These are phyloP conservation scores for Brassica nigra DNA, from an alignment of 345 rosid genomes.

Conservation along the genomic window DNA sequence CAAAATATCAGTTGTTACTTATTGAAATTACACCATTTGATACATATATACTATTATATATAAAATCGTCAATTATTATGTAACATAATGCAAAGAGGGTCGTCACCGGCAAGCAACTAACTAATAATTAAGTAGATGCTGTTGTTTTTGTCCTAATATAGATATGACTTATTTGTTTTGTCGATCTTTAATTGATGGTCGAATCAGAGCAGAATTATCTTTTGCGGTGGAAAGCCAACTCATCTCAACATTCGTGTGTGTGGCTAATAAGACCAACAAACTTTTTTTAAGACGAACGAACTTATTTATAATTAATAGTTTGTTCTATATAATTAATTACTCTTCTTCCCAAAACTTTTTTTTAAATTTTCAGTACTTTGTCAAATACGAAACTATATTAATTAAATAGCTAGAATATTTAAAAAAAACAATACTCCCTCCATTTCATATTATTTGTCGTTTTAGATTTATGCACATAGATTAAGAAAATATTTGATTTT, in stretches of 20 bases:
- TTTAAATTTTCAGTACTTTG: background rate
- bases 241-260: background rate
- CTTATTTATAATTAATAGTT: background rate
- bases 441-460: no score
- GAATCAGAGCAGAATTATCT: background rate
- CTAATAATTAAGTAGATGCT: background rate
- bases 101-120: background rate
- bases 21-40: background rate
- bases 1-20: background rate
- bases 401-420: background rate
- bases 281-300: background rate
- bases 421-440: no score
- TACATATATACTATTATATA: background rate
- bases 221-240: background rate
- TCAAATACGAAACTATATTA: background rate
- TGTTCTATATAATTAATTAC: background rate
- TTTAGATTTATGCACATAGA: no score
- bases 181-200: background rate
- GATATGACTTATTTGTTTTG: background rate
- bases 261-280: background rate
- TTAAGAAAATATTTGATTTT: no score
- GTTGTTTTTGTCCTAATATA: background rate
- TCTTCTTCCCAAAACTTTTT: background rate
- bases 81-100: background rate
- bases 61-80: background rate